A percentile compares a stretch with the other conserved stretches of the same genome.
Conservation (phyloP, 805 yeast species). For the Nakazawaea ernobii region DNA sequence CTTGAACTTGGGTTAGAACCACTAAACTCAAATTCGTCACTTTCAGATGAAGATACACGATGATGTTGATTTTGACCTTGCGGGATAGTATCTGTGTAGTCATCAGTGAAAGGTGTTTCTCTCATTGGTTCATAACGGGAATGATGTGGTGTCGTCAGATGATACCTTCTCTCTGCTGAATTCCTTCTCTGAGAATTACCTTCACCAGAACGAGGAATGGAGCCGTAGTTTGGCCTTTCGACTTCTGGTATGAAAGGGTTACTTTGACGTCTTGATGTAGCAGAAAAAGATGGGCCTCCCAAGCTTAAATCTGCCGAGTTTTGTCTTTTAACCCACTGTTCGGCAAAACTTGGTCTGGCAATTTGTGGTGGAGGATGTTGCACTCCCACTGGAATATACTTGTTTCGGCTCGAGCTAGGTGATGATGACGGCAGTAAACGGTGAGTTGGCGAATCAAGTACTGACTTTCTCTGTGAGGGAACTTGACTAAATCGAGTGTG, state of each 20-base stretch:
- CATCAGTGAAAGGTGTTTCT: conserved; percentile 5
- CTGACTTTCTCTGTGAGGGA: neutral
- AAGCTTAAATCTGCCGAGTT: neutral
- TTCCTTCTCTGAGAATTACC: neutral
- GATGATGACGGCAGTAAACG: neutral
- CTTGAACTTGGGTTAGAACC: conserved; percentile 62
- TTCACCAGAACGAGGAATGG: neutral
- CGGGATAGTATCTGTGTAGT: conserved; percentile 6
- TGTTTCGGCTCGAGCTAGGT: neutral
- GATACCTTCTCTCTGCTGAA: conserved; percentile 3
- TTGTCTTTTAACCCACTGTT: conserved; percentile 21
- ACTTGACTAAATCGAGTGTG: conserved; percentile 14
- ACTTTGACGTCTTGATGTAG: neutral
- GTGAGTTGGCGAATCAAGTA: conserved; percentile 9
- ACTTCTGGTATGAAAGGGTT: conserved; percentile 2
- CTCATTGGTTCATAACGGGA: neutral
- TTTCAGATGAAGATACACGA: conserved; percentile 4
- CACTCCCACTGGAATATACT: neutral
- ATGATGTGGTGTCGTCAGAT: conserved; percentile 3
- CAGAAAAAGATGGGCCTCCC: neutral
- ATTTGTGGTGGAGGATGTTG: conserved; percentile 4
- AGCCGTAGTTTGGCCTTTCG: neutral
- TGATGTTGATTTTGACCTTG: conserved; percentile 2
- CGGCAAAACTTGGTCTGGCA: conserved; percentile 20
- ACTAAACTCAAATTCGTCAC: conserved; percentile 31